Percentiles rank a stretch among this genome's conserved stretches.
These are phyloP conservation scores for Lipomyces sp. DNA, from an alignment of 805 yeast species.

Conservation along the genomic window DNA sequence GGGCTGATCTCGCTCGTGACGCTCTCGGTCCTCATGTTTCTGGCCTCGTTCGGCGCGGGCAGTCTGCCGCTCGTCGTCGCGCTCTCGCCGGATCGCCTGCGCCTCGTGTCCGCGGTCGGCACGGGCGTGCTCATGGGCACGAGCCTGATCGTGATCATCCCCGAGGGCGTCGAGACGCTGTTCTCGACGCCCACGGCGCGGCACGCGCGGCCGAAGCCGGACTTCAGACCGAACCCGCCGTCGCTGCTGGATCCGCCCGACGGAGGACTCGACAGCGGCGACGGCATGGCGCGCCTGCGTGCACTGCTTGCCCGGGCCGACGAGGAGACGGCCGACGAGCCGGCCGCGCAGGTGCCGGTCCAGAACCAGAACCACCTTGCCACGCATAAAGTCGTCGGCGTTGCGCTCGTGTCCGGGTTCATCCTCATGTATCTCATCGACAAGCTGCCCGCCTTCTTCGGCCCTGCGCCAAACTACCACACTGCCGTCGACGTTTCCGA, in stretches of 20 bases:
- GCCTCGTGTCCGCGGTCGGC: constrained; percentile 49
- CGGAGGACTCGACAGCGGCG: not conserved
- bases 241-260: constrained; percentile 1
- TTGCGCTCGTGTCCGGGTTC: constrained; percentile 54
- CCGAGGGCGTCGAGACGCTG: constrained; percentile 58
- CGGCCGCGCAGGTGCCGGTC: not conserved
- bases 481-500: constrained; percentile 34
- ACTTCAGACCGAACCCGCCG: constrained; percentile 8
- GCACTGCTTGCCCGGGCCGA: no score
- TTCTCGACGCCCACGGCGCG: constrained; percentile 29
- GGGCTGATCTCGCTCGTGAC: not conserved
- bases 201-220: constrained; percentile 13
- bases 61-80: constrained; percentile 36
- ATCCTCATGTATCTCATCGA: constrained; percentile 53
- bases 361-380: not conserved
- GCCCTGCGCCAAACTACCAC: constrained; percentile 5
- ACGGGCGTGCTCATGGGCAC: constrained; percentile 62
- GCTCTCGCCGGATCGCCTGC: constrained; percentile 37
- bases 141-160: constrained; percentile 56
- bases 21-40: not conserved
- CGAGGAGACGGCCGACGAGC: not conserved
- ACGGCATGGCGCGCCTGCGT: not conserved
- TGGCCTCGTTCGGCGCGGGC: constrained; percentile 36
- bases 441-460: constrained; percentile 35
- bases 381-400: constrained; percentile 41